Base-by-base conservation (phyloP, 192 early-diverging fungal species). In the Dissophora globulifera region DNA sequence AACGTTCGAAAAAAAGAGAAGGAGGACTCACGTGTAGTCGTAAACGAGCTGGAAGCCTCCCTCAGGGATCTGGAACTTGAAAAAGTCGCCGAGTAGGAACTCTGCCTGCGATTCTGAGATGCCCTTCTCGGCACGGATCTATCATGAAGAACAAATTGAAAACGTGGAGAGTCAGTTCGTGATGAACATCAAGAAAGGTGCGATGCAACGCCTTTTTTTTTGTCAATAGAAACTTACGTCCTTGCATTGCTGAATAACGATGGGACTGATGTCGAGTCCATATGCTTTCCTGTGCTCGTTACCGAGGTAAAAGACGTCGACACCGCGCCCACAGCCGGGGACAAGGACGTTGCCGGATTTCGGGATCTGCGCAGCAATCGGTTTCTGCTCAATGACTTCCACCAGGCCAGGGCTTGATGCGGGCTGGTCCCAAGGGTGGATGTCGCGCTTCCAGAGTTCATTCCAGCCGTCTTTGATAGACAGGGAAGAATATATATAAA, bases 301-400 rank as follows among this genome's bases (percentile, higher is more conserved):
- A 8, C 90, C 88, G 16, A 94, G 78, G 57, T 82, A 90, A 78
- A 91, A 80, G 29, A 92, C 91, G 65, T 96, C 94, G 64, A 92
- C 90, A 19, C 93, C 86, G 35, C 81, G 76, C 30, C 88, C 88
- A 41, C 86, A 88, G 23, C 87, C 88, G 10, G 88, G 88, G 33
- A 90, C 86, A n/a, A 90, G 63, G 5, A 81, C 88, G 33, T 79
- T 67, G 22, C 84, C 86, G 4, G 72, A 20, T 25, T 64, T 40
- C 41, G 85, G 82, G 52, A 86, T 78, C 38, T 79, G 47, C 7
- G 58, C 20, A 6, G 58, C 41, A 45, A 76, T 62, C 8, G 79
- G 79, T 41, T 81, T 75, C 22, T 86, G 54, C 20, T 82, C 71
- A n/a, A 88, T 70, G 22, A 89, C 75, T 17, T 82, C 65, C 10